Evolutionary conservation across 192 early-diverging fungal genomes (phyloP), one percentile per base, ranked within the genome.

Genomic region (Linderina pennispora): DNA sequence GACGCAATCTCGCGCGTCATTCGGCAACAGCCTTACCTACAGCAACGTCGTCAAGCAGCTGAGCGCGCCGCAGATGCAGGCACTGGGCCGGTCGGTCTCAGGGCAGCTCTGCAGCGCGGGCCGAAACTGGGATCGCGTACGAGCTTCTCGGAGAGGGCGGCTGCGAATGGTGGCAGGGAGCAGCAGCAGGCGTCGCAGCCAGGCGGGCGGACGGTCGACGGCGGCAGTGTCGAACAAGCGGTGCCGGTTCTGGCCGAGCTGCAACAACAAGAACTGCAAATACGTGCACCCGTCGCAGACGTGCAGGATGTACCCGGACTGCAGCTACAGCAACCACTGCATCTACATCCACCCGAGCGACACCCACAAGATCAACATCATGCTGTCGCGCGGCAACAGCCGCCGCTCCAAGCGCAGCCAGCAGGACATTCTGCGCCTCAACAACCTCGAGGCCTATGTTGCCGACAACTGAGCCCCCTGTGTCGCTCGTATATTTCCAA

Each of bases 181-280:
- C 14, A 17, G 21, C 10, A 40, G 21, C 38, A 40, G 18, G 17
- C 9, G 21, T 11, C 38, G 17, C 16, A 18, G 17, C 38, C 13
- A 40, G 21, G 18, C 33, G 20, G 26, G 18, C 11, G 31, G 20
- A n/a, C 19, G 43, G 36, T 32, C 23, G n/a, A 34, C 15, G 16
- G 37, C 28, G 34, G 28, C 28, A 11, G 28, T 31, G 28, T 5
- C 11, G 28, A 62, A 54, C 40, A 58, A 58, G 34, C 51, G 69
- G 40, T 73, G 69, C 49, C 48, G 58, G 36, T 73, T 73, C 62
- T 73, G 69, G 69, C 69, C 69, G 4, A 58, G 44, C 26, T 73
- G 69, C 50, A 73, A 48, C 47, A 73, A 65, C 50, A 49, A 51
- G 21, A 61, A 58, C 36, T 73, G 69, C 69, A 73, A 73, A 52